phyloP scores from a whole-genome alignment of 306 rosid genomes.

The Cucurbita argyrosperma region DNA sequence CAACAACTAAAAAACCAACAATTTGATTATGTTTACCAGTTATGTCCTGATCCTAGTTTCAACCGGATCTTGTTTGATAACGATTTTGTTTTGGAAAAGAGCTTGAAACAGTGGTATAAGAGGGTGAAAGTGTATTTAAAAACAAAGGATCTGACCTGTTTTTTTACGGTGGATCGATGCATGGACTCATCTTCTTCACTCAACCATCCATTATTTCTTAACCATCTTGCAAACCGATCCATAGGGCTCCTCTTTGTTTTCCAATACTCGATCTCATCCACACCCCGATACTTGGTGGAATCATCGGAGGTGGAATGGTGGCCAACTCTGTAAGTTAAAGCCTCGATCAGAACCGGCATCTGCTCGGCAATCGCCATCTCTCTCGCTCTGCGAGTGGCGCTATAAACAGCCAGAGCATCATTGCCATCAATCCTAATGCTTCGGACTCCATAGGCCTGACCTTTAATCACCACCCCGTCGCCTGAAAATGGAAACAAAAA shows the following conservation, averaged over 20 bases:
- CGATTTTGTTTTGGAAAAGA: too few species aligned
- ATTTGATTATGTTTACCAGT: too few species aligned
- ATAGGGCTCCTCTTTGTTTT: conserved; percentile 43
- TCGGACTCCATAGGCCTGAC: conserved; percentile 51
- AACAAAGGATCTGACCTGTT: conserved; percentile 24
- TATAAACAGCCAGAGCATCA: conserved; percentile 59
- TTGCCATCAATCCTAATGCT: conserved; percentile 65
- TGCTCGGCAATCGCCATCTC: conserved; percentile 41
- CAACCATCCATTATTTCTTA: conserved; percentile 47
- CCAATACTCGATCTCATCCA: conserved; percentile 54
- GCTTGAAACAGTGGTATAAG: too few species aligned
- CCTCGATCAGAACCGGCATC: conserved; percentile 57
- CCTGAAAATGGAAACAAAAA: conserved; percentile 10
- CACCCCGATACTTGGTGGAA: conserved; percentile 49
- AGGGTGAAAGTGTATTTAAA: too few species aligned
- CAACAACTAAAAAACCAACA: conserved; percentile 24
- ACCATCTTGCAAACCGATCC: conserved; percentile 48
- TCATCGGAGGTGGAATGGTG: conserved; percentile 79
- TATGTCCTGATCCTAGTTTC: too few species aligned
- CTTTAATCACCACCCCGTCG: conserved; percentile 64
- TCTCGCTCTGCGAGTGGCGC: conserved; percentile 43
- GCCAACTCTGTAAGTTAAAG: conserved; percentile 62
- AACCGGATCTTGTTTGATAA: too few species aligned
- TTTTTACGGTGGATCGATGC: conserved; percentile 35
- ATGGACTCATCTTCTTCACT: conserved; percentile 27